These are phyloP conservation scores for Tieghemiomyces parasiticus DNA, from an alignment of 192 early-diverging fungal genomes.

Conservation along the genomic window DNA sequence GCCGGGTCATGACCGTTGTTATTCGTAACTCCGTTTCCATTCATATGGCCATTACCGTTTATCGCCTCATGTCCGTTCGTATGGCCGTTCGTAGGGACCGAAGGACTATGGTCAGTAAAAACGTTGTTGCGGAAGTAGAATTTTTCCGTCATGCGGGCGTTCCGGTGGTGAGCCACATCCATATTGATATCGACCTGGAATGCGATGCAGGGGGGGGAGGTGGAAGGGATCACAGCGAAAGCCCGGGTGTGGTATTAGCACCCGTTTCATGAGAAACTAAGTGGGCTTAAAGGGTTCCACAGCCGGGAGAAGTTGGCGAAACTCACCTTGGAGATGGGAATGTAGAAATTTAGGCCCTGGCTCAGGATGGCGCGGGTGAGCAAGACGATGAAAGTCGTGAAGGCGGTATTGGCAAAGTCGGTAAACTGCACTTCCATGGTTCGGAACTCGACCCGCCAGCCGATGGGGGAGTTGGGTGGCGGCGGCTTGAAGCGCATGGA, in stretches of 20 bases:
- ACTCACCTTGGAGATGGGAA: constrained; percentile 77
- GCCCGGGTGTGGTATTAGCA: background rate
- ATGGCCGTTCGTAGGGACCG: too few relatives aligned
- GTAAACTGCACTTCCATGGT: constrained; percentile 93
- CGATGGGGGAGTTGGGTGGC: constrained; percentile 76
- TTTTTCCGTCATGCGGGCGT: constrained; percentile 63
- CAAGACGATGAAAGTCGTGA: constrained; percentile 84
- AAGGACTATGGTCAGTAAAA: too few relatives aligned
- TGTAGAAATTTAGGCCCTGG: constrained; percentile 90
- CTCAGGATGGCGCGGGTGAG: constrained; percentile 74
- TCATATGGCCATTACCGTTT: too few relatives aligned
- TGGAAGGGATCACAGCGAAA: too few relatives aligned
- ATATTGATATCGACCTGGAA: constrained; percentile 83
- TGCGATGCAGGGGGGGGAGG: too few relatives aligned
- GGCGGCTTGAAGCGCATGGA: constrained; percentile 98
- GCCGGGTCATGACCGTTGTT: too few relatives aligned
- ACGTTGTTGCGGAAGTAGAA: constrained; percentile 87
- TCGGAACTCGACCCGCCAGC: constrained; percentile 98
- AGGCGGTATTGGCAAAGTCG: constrained; percentile 95
- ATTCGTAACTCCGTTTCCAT: too few relatives aligned
- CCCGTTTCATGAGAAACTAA: background rate
- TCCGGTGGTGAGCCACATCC: constrained; percentile 67
- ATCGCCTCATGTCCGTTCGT: too few relatives aligned
- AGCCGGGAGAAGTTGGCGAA: background rate
- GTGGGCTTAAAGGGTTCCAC: background rate